Conservation (phyloP, 179 eudicot genomes). For the Gypsophila paniculata region DNA sequence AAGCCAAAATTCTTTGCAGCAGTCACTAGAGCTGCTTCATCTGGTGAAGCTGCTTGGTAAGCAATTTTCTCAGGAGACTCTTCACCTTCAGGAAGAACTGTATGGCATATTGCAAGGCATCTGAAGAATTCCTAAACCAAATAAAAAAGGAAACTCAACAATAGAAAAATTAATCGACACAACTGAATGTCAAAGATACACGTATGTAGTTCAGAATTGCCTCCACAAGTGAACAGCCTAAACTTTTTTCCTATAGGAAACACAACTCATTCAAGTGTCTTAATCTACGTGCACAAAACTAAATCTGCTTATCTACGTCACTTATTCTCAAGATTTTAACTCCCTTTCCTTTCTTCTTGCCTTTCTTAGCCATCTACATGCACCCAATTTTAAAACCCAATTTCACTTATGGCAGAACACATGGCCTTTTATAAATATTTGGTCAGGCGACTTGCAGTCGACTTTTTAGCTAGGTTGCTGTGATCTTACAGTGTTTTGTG, state of each 20-base stretch:
- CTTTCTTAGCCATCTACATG: not conserved
- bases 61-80: constrained; percentile 79
- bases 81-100: constrained; percentile 97
- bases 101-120: constrained; percentile 96
- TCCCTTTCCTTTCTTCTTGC: not conserved
- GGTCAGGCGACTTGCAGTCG: not conserved
- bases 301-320: not conserved
- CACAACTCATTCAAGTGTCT: not conserved
- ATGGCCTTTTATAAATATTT: not conserved
- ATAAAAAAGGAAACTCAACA: constrained; percentile 18
- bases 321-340: not conserved
- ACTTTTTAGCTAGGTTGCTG: not conserved
- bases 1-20: constrained; percentile 99
- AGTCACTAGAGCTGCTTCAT: constrained; percentile 88
- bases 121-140: constrained; percentile 87
- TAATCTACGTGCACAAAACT: not conserved
- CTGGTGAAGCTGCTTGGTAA: constrained; percentile 98
- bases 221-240: not conserved
- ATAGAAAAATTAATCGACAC: not conserved
- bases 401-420: not conserved
- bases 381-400: not conserved
- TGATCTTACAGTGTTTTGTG: constrained; percentile 2
- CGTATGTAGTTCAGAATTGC: not conserved
- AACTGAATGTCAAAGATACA: constrained; percentile 10
- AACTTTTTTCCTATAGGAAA: not conserved